Conservation (phyloP, 768 basidiomycete species). For the Baorangia bicolor region DNA sequence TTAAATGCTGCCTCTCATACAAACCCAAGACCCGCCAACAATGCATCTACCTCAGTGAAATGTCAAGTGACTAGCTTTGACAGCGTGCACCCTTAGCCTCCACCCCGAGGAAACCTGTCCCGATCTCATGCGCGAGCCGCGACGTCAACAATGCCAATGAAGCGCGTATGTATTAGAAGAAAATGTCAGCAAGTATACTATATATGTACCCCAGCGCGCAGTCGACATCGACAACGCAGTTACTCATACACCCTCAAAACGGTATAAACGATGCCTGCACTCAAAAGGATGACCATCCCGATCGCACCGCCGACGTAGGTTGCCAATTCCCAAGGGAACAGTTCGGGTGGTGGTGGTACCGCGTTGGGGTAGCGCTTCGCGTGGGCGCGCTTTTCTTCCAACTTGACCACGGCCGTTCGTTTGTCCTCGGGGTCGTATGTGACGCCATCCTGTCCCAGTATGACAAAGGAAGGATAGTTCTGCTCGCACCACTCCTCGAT, state of each 20-base stretch:
- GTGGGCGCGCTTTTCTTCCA: conserved; percentile 44
- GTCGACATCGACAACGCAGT: neutral
- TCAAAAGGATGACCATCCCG: conserved; percentile 27
- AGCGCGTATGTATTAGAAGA: neutral
- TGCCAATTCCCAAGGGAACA: conserved; percentile 33
- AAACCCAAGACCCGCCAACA: neutral
- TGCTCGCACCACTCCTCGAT: conserved; percentile 95
- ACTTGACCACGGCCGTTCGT: conserved; percentile 50
- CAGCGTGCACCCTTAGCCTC: no score
- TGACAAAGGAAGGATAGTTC: conserved; percentile 89
- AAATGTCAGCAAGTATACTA: neutral
- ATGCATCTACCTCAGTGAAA: neutral
- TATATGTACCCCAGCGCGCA: neutral
- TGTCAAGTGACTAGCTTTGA: no score
- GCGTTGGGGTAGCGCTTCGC: conserved; percentile 21
- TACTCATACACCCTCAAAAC: conserved; percentile 25
- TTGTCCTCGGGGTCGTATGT: conserved; percentile 52
- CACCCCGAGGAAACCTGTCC: neutral
- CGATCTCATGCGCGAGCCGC: neutral
- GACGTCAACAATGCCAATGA: neutral
- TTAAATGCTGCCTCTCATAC: neutral
- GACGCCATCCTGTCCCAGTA: conserved; percentile 21
- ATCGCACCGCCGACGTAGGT: conserved; percentile 30
- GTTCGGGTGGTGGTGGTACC: conserved; percentile 1
- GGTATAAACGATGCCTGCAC: conserved; percentile 22